Percentiles rank a stretch among this genome's conserved stretches.
Evolutionary conservation across 2,329 filamentous ascomycete genomes (phyloP).

Genomic region (Periglandula ipomoeae): DNA sequence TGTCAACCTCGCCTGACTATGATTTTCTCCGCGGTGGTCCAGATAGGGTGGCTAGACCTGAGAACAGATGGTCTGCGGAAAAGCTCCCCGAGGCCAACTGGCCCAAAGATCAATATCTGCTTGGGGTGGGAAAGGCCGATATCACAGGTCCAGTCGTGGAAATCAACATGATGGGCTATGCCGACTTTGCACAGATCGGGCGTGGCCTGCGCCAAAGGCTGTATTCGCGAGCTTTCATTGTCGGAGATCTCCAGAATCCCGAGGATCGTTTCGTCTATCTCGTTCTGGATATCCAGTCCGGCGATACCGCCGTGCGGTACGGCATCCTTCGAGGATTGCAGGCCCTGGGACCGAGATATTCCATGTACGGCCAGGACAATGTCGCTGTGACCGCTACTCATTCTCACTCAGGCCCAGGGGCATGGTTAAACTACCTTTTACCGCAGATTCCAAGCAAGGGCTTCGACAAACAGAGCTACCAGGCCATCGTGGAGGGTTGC

Average conservation of each 20-base stretch:
- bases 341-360: constrained; percentile 60
- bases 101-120: constrained; percentile 27
- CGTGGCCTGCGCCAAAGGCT: constrained; percentile 75
- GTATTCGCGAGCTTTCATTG: constrained; percentile 79
- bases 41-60: constrained; percentile 2
- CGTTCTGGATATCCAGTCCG: constrained; percentile 75
- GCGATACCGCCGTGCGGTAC: constrained; percentile 78
- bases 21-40: constrained; percentile 3
- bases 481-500: constrained; percentile 78
- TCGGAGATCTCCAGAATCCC: constrained; percentile 57
- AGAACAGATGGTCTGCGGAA: constrained; percentile 11
- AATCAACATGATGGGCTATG: constrained; percentile 85
- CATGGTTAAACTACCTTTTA: constrained; percentile 85
- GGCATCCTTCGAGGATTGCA: constrained; percentile 68
- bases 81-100: constrained; percentile 8
- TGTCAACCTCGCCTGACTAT: constrained; percentile 10
- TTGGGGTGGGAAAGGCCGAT: constrained; percentile 45
- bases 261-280: constrained; percentile 74
- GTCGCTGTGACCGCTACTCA: constrained; percentile 87
- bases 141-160: constrained; percentile 70
- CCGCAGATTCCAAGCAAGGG: constrained; percentile 82
- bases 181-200: constrained; percentile 68
- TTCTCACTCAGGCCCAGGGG: constrained; percentile 80
- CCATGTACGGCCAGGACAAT: constrained; percentile 63
- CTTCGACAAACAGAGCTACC: constrained; percentile 77